Percentiles rank a stretch among this genome's conserved stretches.
Evolutionary conservation across 768 basidiomycete species (phyloP).

Genomic region (Trametes villosa): DNA sequence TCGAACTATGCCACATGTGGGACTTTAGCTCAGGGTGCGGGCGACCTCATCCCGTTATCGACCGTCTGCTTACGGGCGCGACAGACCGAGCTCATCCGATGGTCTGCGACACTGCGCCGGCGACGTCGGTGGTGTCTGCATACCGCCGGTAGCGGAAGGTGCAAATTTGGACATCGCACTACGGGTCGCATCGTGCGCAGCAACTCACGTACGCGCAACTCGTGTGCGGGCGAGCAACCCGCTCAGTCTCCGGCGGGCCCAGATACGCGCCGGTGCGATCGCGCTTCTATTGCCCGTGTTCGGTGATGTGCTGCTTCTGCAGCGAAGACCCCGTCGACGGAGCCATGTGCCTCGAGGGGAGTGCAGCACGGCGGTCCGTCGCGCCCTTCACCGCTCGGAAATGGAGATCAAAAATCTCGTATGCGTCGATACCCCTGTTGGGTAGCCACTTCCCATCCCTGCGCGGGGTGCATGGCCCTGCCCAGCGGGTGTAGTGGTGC

Average conservation of each 20-base stretch:
- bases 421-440: neutral
- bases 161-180: neutral
- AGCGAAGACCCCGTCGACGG: neutral
- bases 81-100: no score
- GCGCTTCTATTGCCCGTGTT: slow-evolving; percentile 6
- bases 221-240: neutral
- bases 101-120: neutral
- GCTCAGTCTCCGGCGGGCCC: neutral
- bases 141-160: neutral
- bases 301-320: slow-evolving; percentile 9
- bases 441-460: slow-evolving; percentile 8
- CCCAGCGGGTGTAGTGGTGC: neutral
- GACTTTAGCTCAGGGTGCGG: no score
- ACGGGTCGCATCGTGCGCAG: neutral
- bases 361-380: slow-evolving; percentile 13
- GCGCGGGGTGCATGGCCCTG: neutral
- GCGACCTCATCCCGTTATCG: no score
- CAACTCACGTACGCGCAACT: neutral
- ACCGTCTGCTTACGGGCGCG: no score
- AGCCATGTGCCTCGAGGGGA: slow-evolving; percentile 8
- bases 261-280: slow-evolving; percentile 11
- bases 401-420: slow-evolving; percentile 4
- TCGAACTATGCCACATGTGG: neutral
- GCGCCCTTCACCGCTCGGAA: slow-evolving; percentile 3
- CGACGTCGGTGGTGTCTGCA: neutral